These are phyloP conservation scores for Leucaena leucocephala DNA, from an alignment of 306 rosid genomes.

Conservation along the genomic window DNA sequence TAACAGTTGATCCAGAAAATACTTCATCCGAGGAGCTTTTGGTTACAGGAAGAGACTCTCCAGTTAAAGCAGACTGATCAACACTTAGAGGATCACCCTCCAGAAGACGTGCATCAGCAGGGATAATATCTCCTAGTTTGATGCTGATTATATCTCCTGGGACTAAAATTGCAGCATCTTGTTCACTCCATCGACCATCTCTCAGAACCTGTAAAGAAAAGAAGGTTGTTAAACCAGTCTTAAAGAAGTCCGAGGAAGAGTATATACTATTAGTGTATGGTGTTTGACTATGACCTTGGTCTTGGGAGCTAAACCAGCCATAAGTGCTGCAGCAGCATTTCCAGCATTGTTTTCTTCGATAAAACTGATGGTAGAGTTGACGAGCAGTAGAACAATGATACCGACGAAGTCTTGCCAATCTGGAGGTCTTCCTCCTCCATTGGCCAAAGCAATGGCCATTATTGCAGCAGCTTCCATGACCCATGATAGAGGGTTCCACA, in stretches of 20 bases:
- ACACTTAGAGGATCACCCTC: constrained; percentile 92
- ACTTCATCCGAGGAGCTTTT: constrained; percentile 83
- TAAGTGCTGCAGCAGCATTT: constrained; percentile 98
- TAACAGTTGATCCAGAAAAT: constrained; percentile 92
- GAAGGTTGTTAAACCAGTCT: neutral
- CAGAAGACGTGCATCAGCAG: constrained; percentile 97
- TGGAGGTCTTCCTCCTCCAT: constrained; percentile 85
- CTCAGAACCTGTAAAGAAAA: constrained; percentile 63
- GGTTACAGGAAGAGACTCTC: constrained; percentile 93
- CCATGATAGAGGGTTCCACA: constrained; percentile 99
- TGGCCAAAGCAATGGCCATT: constrained; percentile 93
- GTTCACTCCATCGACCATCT: constrained; percentile 88
- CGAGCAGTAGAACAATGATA: constrained; percentile 57
- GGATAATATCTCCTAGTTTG: constrained; percentile 87
- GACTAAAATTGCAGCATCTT: constrained; percentile 87
- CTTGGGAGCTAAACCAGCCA: constrained; percentile 98
- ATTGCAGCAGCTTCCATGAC: constrained; percentile 99
- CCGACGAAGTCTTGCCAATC: constrained; percentile 98
- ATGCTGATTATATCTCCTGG: constrained; percentile 95
- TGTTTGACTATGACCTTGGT: constrained; percentile 39
- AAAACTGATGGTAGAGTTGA: constrained; percentile 91
- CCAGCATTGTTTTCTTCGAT: constrained; percentile 96
- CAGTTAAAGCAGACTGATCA: constrained; percentile 96
- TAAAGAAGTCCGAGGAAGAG: neutral
- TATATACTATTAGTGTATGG: neutral